Conservation (phyloP, 768 basidiomycete species). For the Sporobolomyces pararoseus region DNA sequence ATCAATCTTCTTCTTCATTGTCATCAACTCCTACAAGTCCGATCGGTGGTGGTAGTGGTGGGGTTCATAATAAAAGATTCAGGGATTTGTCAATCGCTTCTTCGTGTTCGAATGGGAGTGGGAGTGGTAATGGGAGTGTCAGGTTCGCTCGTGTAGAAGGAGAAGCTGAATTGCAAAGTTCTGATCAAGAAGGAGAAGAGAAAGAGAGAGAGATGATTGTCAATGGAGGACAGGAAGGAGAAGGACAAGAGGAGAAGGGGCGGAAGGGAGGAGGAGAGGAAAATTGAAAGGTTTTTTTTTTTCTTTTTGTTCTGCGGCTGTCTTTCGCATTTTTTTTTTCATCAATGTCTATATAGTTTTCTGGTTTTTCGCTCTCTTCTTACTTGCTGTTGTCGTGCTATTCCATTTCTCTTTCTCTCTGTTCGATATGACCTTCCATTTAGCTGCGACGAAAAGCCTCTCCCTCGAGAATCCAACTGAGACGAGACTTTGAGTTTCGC, state of each 20-base stretch:
- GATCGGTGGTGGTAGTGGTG: no score
- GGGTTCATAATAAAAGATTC: no score
- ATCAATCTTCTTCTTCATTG: no score
- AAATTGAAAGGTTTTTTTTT: background rate
- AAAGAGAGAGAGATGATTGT: no score
- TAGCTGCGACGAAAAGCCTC: no score
- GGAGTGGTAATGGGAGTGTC: background rate
- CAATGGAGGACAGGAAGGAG: background rate
- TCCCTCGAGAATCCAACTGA: no score
- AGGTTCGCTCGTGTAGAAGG: background rate
- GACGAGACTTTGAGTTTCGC: no score
- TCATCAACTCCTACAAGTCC: background rate
- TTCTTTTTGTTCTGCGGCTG: background rate
- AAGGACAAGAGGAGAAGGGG: no score
- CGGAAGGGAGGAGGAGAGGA: no score
- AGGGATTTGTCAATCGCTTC: constrained; percentile 3
- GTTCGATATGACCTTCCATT: background rate
- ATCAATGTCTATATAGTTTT: background rate
- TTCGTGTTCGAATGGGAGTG: background rate
- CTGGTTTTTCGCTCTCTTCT: background rate
- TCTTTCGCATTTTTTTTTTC: background rate
- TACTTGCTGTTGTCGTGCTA: constrained; percentile 2
- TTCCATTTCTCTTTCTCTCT: background rate
- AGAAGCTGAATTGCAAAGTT: background rate
- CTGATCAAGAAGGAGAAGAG: background rate